Conservation (phyloP, 2,329 filamentous ascomycete genomes). For the Teratosphaeria viscida region DNA sequence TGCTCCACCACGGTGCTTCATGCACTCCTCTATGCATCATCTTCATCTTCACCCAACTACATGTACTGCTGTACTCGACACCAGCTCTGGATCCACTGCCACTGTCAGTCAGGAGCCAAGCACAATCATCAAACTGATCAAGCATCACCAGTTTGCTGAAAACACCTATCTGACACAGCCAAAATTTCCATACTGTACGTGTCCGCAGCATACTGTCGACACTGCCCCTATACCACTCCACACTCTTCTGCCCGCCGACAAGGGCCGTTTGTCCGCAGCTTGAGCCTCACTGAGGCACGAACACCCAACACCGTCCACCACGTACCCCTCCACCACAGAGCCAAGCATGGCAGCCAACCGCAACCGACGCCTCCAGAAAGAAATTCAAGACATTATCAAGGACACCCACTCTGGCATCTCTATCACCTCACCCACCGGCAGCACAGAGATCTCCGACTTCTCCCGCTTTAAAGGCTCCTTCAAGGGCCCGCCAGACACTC, state of each 20-base stretch:
- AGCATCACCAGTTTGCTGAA: not conserved
- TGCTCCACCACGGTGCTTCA: not conserved
- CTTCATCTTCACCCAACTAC: not conserved
- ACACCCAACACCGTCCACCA: not conserved
- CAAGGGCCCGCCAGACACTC: conserved; percentile 78
- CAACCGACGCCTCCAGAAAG: conserved; percentile 57
- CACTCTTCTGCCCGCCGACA: not conserved
- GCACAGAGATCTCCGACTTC: conserved; percentile 56
- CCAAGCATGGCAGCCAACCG: conserved; percentile 43
- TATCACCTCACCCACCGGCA: conserved; percentile 35
- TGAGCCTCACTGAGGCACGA: conserved; percentile 3
- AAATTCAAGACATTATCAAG: conserved; percentile 61
- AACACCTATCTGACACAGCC: not conserved
- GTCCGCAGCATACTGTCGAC: not conserved
- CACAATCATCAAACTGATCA: not conserved
- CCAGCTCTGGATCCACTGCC: not conserved
- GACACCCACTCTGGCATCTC: conserved; percentile 70
- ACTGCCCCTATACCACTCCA: not conserved
- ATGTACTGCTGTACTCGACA: not conserved
- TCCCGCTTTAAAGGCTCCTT: conserved; percentile 77
- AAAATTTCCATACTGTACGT: not conserved
- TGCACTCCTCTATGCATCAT: not conserved
- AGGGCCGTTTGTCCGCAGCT: not conserved
- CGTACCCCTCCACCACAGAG: not conserved
- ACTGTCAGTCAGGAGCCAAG: not conserved